Evolutionary conservation across 306 rosid genomes (phyloP), one percentile per base, ranked within the genome.

Genomic region (Pyrus communis): DNA sequence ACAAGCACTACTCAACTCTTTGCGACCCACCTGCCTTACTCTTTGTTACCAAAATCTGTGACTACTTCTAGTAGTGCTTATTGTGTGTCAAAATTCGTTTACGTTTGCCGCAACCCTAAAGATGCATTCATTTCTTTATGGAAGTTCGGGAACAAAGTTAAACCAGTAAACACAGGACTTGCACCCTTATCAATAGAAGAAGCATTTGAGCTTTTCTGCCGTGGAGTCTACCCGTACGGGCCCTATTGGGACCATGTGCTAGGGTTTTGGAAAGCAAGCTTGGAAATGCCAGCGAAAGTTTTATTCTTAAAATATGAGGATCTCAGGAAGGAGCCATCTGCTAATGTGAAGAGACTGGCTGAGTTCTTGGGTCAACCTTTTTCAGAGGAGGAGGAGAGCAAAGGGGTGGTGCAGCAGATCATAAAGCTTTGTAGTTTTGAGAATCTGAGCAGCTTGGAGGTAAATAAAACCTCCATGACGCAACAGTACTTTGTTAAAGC

Each of bases 271-370:
- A 84, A 79, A 8, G 87, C 82, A 17, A 86, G 86, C 79, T 58
- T 23, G 18, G 86, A 62, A 10, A 81, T 33, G 4, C 84, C 86
- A 9, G 4, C 74, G 55, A 74, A 74, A 18, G 70, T 84, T 11
- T 8, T 86, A 27, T 86, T 86, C 75, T 74, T 86, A 22, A 79
- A 82, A 66, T 86, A 82, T 21, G 84, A 86, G 79, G 84, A 86
- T 3, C 22, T 86, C 18, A 51, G 7, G 69, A 70, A 74, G 11
- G 75, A 84, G 15, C 31, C 4, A 7, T 17, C 0, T 19, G 35
- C 25, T 55, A 72, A 77, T 0, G 28, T 84, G 49, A 82, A 82
- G 70, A 79, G 49, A 38, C 5, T 84, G 15, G 86, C 82, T 0
- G 63, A 71, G 15, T 84, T 87, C 40, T 30, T 80, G 70, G 88